Evolutionary conservation across 176 grass and related monocot genomes (phyloP), one percentile per base, ranked within the genome.

Genomic region (Luzula sylvatica): DNA sequence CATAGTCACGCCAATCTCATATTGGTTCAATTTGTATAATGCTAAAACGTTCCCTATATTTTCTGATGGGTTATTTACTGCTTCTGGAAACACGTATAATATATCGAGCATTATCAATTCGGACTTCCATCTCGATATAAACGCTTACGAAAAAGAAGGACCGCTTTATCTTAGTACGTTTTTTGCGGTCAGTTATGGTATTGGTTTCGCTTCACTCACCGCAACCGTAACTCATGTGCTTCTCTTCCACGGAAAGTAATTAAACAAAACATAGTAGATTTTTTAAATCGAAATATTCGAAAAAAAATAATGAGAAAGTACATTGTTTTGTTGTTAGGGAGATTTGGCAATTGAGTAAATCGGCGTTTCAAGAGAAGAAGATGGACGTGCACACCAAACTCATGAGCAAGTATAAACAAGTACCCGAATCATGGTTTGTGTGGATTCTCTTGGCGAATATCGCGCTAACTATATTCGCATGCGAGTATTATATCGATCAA

Each of bases 401-500:
- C 38, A 95, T 95, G 89, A 78, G 70, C 7, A 73, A 69, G 66
- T 95, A 95, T 35, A 85, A 67, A 26, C 83, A 85, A 58, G 89
- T 95, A 4, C 89, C 83, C 0, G 73, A 85, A 38, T 82, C 79
- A 83, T 95, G 89, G 89, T 95, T 95, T 72, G 65, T 88, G 26
- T 69, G 58, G 54, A 85, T 95, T 43, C 89, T 95, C 26, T 23
- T 71, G 25, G 77, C 58, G 24, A 88, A 67, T 22, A 66, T 88
- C 27, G 80, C 66, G 1, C 17, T 78, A 12, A 88, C 83, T 2
- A 56, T 95, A 40, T 95, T 88, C 61, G 70, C 80, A 23, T 95
- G 89, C 15, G 89, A 95, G 70, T 95, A 95, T 67, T 88, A 95
- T 53, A 85, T 85, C 7, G 83, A 95, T 8, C 77, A 95, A 64